These are phyloP conservation scores for Metschnikowia cubensis DNA, from an alignment of 805 yeast genomes.

Conservation along the genomic window DNA sequence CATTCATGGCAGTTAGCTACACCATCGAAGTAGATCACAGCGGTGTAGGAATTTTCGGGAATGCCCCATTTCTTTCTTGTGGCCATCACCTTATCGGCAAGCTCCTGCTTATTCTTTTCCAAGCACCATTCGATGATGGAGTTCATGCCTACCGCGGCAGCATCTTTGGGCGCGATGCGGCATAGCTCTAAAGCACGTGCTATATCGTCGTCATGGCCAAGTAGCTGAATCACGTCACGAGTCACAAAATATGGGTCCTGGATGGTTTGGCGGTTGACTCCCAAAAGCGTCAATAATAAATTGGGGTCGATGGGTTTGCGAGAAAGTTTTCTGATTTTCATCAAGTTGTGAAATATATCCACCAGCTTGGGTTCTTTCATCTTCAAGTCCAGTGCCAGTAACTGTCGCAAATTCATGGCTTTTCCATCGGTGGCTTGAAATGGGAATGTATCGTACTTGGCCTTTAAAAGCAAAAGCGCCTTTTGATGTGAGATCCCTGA, in stretches of 20 bases:
- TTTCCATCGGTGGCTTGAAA: slow-evolving; percentile 26
- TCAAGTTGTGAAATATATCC: slow-evolving; percentile 27
- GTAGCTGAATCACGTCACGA: slow-evolving; percentile 48
- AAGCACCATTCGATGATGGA: slow-evolving; percentile 52
- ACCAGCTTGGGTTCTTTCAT: slow-evolving; percentile 20
- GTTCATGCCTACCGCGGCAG: slow-evolving; percentile 62
- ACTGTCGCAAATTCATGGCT: slow-evolving; percentile 20
- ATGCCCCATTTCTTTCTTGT: slow-evolving; percentile 62
- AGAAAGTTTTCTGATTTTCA: slow-evolving; percentile 22
- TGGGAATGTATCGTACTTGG: slow-evolving; percentile 27
- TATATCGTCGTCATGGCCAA: slow-evolving; percentile 43
- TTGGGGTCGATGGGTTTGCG: slow-evolving; percentile 36
- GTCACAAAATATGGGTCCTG: slow-evolving; percentile 56
- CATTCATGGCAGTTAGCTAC: slow-evolving; percentile 29
- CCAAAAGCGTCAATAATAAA: slow-evolving; percentile 51
- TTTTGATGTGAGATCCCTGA: slow-evolving; percentile 15
- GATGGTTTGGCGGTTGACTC: slow-evolving; percentile 54
- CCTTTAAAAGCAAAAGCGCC: slow-evolving; percentile 26
- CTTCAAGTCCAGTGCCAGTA: slow-evolving; percentile 24
- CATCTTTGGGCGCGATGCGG: slow-evolving; percentile 39
- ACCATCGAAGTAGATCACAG: slow-evolving; percentile 34
- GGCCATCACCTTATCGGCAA: slow-evolving; percentile 48
- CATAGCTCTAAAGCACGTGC: slow-evolving; percentile 53
- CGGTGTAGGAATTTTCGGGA: slow-evolving; percentile 45
- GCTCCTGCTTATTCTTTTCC: slow-evolving; percentile 37